These are phyloP conservation scores for Cymbopogon flexuosus DNA, from an alignment of 202 grass and related monocot genomes.

Conservation along the genomic window DNA sequence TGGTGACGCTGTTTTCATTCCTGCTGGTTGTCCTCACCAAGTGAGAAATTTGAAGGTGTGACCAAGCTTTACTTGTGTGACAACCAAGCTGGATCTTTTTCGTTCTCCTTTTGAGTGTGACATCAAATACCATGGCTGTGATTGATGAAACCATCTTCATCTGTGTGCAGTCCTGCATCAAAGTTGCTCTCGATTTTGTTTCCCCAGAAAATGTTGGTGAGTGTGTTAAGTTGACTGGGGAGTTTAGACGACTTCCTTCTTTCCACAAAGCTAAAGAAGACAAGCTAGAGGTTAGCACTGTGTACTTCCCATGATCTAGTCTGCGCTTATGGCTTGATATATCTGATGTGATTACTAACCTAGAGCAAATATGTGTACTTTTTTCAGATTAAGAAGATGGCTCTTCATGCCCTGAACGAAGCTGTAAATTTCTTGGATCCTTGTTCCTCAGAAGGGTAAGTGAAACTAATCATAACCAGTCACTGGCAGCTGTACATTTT, in stretches of 20 bases:
- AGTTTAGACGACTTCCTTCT: slow-evolving; percentile 66
- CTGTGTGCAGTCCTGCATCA: slow-evolving; percentile 71
- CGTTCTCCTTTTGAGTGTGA: not conserved
- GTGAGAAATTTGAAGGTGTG: slow-evolving; percentile 76
- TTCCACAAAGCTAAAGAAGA: slow-evolving; percentile 72
- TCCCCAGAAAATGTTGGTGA: slow-evolving; percentile 70
- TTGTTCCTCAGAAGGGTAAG: slow-evolving; percentile 29
- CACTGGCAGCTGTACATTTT: not conserved
- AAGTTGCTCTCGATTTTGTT: slow-evolving; percentile 78
- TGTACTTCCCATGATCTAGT: not conserved
- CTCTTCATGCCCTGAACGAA: slow-evolving; percentile 42
- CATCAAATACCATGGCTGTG: not conserved
- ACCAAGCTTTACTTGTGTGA: not conserved
- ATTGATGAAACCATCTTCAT: slow-evolving; percentile 3
- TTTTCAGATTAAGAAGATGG: slow-evolving; percentile 75
- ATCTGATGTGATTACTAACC: not conserved
- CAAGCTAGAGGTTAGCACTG: slow-evolving; percentile 47
- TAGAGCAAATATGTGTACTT: not conserved
- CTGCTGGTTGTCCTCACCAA: slow-evolving; percentile 84
- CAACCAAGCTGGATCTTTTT: not conserved
- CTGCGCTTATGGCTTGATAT: not conserved
- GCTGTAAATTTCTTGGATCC: slow-evolving; percentile 40
- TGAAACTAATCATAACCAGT: not conserved
- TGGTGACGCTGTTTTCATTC: slow-evolving; percentile 78
- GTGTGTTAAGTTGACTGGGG: slow-evolving; percentile 51